Evolutionary conservation across 148 eudicot genomes (phyloP), one percentile per base, ranked within the genome.

Genomic region (Drosera capensis): DNA sequence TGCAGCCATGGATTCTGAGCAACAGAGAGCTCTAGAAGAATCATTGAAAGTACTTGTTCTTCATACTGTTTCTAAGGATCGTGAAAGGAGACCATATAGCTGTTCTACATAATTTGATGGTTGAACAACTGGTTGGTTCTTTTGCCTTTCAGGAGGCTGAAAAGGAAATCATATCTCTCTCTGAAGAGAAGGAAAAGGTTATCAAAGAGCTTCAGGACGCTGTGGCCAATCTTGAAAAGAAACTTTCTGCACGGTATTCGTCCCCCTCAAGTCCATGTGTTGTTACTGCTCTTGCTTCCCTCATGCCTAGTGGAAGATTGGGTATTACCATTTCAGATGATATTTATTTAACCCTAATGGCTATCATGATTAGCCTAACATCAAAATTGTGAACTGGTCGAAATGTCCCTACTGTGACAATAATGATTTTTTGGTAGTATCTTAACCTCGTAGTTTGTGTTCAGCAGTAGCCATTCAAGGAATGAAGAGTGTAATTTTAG

Each of bases 1-100:
- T 26, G 67, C 95, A 36, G 94, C 78, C n/a, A 71, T 52, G 64
- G 84, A 85, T 52, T 73, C 82, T 64, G 99, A 85, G 23, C 86
- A 67, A 59, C 52, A 85, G 56, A 81, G 65, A 62, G 85, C 73
- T 28, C 78, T 77, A 47, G 99, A 92, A 67, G 99, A 85, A 66
- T 85, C 95, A 57, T 59, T 92, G 23, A 78, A 81, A 68, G 99
- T 92, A 64, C 45, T 37, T 23, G 8, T 8, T 48, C 48, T 26
- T 41, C 8, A 23, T 25, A 41, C 21, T 22, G 20, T 41, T 19
- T 5, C 8, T 34, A 2, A 34, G 11, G 8, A 1, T 34, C 38
- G 11, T 34, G 38, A 7, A 34, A 34, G 1, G 38, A 34, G 11
- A 15, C n/a, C n/a, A n/a, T n/a, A 34, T 1, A 11, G 38, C 7